Evolutionary conservation across 768 basidiomycete genomes (phyloP).

Genomic region (Suillus ampliporus): DNA sequence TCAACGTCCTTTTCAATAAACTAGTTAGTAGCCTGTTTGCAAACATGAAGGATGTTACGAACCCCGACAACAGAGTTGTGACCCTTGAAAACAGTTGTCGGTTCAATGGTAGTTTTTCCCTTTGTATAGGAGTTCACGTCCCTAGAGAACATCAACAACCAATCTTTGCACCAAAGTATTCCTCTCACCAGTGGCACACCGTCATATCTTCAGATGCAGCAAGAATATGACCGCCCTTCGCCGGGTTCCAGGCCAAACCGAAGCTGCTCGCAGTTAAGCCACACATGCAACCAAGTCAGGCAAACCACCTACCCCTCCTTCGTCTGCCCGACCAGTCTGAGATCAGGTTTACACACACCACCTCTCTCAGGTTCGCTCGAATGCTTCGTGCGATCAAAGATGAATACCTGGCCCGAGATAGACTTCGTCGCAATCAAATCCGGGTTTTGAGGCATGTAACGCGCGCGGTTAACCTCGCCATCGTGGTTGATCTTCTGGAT

Average conservation of each 20-base stretch:
- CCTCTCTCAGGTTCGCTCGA: slow-evolving; percentile 89
- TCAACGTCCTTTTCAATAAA: slow-evolving; percentile 79
- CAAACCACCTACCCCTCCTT: slow-evolving; percentile 81
- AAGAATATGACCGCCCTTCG: slow-evolving; percentile 82
- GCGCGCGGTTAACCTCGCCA: slow-evolving; percentile 95
- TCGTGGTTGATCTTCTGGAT: slow-evolving; percentile 94
- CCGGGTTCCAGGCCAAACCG: slow-evolving; percentile 91
- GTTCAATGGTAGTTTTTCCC: slow-evolving; percentile 79
- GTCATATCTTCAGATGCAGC: slow-evolving; percentile 97
- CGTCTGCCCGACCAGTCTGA: slow-evolving; percentile 86
- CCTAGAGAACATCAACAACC: slow-evolving; percentile 51
- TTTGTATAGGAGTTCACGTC: slow-evolving; percentile 91
- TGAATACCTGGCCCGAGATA: slow-evolving; percentile 84
- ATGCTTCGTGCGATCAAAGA: slow-evolving; percentile 99
- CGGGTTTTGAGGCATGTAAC: slow-evolving; percentile 99
- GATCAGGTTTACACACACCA: slow-evolving; percentile 88
- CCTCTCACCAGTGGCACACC: slow-evolving; percentile 83
- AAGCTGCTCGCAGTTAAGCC: slow-evolving; percentile 61
- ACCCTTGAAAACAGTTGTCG: slow-evolving; percentile 81
- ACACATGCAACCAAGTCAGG: slow-evolving; percentile 4
- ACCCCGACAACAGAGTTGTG: slow-evolving; percentile 94
- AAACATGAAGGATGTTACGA: slow-evolving; percentile 33
- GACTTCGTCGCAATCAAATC: slow-evolving; percentile 97
- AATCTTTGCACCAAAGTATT: background rate
- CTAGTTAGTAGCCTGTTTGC: slow-evolving; percentile 1